Percentiles rank a stretch among this genome's conserved stretches.
Evolutionary conservation across 2,329 filamentous ascomycete genomes (phyloP).

Genomic region (Paracamarosporium sp.): DNA sequence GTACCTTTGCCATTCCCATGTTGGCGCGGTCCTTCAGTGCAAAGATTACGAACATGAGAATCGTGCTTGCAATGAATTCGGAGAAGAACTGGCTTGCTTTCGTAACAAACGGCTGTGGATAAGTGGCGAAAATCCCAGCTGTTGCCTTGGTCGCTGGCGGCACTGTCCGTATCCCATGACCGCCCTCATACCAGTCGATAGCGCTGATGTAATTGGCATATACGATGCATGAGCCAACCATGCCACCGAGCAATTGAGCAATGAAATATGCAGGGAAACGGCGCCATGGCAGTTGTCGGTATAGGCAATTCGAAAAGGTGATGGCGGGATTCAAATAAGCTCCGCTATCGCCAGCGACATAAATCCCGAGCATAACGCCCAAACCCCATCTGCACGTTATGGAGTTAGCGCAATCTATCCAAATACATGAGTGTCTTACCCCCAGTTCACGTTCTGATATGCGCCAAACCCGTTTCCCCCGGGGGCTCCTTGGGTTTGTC

Average conservation of each 20-base stretch:
- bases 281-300: conserved; percentile 71
- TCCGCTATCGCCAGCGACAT: conserved; percentile 69
- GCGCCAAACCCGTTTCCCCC: conserved; percentile 51
- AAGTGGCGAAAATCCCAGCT: conserved; percentile 76
- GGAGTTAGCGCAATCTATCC: background rate
- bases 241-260: conserved; percentile 72
- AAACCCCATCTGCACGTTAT: conserved; percentile 41
- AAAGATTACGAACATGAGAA: conserved; percentile 76
- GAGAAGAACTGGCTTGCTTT: conserved; percentile 73
- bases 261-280: conserved; percentile 72
- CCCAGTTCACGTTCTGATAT: conserved; percentile 54
- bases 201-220: conserved; percentile 59
- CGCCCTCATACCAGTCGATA: conserved; percentile 70
- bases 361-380: conserved; percentile 60
- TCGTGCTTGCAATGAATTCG: conserved; percentile 71
- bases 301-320: conserved; percentile 72
- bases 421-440: conserved; percentile 24
- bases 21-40: conserved; percentile 66
- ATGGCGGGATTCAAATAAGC: conserved; percentile 72
- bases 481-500: conserved; percentile 47
- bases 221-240: conserved; percentile 59
- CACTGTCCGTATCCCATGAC: conserved; percentile 67
- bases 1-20: conserved; percentile 43
- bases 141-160: conserved; percentile 63
- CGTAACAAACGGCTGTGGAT: conserved; percentile 71